phyloP scores from a whole-genome alignment of 805 yeast genomes.

The Barnettozyma californica region DNA sequence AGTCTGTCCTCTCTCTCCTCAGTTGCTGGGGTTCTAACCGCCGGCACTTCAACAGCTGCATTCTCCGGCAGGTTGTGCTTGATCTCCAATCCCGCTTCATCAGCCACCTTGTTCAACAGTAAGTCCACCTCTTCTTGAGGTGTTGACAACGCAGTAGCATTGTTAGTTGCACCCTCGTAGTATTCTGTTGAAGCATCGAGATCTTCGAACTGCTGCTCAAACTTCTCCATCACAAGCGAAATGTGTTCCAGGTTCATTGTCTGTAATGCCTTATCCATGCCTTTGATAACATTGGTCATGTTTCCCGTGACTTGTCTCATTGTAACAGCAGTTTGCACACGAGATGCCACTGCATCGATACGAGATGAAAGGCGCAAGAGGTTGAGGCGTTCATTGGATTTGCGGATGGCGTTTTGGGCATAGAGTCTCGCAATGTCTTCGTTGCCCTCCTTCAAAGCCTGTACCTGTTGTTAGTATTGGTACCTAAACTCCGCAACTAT shows the following conservation, averaged over 20 bases:
- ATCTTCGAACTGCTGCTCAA: conserved; percentile 94
- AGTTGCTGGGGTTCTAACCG: conserved; percentile 36
- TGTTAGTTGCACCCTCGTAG: conserved; percentile 85
- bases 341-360: conserved; percentile 91
- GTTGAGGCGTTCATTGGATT: conserved; percentile 79
- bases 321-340: conserved; percentile 97
- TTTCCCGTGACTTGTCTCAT: conserved; percentile 94
- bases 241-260: conserved; percentile 93
- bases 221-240: conserved; percentile 93
- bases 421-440: conserved; percentile 90
- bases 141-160: conserved; percentile 80
- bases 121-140: conserved; percentile 95
- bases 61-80: conserved; percentile 66
- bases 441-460: conserved; percentile 75
- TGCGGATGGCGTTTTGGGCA: conserved; percentile 94
- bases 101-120: conserved; percentile 87
- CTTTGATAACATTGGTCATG: conserved; percentile 88
- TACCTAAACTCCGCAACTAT: neutral
- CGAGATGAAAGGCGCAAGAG: conserved; percentile 78
- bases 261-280: conserved; percentile 95
- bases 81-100: conserved; percentile 93
- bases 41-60: conserved; percentile 46
- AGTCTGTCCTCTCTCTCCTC: conserved; percentile 82
- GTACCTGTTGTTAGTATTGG: neutral
- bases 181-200: conserved; percentile 90